Evolutionary conservation across 1,284 basidiomycete species (phyloP).

Genomic region (Thecaphora frezii): DNA sequence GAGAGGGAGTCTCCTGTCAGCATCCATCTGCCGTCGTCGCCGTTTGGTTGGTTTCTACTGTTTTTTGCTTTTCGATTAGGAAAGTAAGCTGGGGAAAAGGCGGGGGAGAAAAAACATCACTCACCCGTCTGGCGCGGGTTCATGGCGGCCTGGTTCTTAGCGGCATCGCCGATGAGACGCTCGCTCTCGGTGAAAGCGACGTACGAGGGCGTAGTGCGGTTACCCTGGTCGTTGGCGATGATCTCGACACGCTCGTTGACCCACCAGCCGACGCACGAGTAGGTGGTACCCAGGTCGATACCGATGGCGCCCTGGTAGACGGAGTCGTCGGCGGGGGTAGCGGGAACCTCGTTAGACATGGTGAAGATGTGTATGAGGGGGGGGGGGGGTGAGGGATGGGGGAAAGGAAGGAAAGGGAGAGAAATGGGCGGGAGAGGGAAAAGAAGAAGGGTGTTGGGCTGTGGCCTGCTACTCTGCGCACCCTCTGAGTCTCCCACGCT

Average conservation of each 20-base stretch:
- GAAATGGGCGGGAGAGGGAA: constrained; percentile 14
- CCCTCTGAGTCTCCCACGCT: too few species aligned
- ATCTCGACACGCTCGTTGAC: constrained; percentile 57
- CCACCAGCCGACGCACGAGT: constrained; percentile 69
- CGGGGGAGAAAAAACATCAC: too few species aligned
- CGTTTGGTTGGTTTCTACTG: too few species aligned
- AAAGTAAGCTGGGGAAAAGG: too few species aligned
- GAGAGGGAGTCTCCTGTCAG: too few species aligned
- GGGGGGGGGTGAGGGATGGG: constrained; percentile 15
- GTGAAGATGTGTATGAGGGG: constrained; percentile 36
- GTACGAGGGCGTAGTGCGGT: constrained; percentile 98
- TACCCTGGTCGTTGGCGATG: constrained; percentile 70
- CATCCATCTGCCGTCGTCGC: too few species aligned
- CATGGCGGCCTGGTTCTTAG: constrained; percentile 76
- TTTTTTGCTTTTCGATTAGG: too few species aligned
- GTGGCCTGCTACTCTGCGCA: too few species aligned
- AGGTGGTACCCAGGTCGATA: constrained; percentile 77
- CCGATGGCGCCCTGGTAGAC: constrained; percentile 93
- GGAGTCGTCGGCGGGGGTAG: constrained; percentile 68
- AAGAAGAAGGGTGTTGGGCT: too few species aligned
- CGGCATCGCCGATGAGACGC: constrained; percentile 90
- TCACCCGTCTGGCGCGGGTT: constrained; percentile 76
- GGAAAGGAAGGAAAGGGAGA: constrained; percentile 19
- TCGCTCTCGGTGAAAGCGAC: constrained; percentile 97
- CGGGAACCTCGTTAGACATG: constrained; percentile 57